Evolutionary conservation across 1,284 basidiomycete species (phyloP).

Genomic region (Boletus sp.): DNA sequence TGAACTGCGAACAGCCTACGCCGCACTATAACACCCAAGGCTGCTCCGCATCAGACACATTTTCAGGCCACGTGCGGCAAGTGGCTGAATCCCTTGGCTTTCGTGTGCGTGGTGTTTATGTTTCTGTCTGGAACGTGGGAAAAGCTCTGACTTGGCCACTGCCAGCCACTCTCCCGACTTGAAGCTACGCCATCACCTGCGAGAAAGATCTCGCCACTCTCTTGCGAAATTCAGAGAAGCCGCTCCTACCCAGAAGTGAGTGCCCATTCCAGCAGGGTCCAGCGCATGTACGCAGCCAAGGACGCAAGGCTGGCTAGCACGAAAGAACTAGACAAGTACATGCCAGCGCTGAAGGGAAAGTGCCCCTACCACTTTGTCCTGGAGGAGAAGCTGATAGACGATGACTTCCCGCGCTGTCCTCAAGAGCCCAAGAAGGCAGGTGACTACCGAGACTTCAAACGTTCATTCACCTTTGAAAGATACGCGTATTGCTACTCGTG

Average conservation of each 20-base stretch:
- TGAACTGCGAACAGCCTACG: too few species aligned
- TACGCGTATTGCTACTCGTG: constrained; percentile 10
- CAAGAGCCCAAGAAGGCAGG: neutral
- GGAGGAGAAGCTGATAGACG: neutral
- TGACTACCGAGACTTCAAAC: constrained; percentile 2
- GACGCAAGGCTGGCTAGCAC: neutral
- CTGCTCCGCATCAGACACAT: too few species aligned
- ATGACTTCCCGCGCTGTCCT: neutral
- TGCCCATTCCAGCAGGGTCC: neutral
- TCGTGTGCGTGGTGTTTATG: too few species aligned
- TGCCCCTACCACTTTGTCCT: constrained; percentile 11
- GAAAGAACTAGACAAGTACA: neutral
- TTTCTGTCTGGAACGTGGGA: too few species aligned
- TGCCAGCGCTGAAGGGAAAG: neutral
- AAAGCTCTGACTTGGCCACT: too few species aligned
- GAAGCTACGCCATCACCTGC: too few species aligned
- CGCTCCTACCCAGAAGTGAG: neutral
- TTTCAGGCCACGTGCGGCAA: too few species aligned
- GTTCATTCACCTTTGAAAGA: neutral
- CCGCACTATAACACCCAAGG: too few species aligned
- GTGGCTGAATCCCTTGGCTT: too few species aligned
- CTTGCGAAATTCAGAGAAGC: neutral
- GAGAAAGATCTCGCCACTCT: neutral
- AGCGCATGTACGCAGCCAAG: neutral
- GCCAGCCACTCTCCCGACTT: neutral